A percentile compares a stretch with the other conserved stretches of the same genome.
Conservation (phyloP, 768 basidiomycete genomes). For the Mycena crocata region DNA sequence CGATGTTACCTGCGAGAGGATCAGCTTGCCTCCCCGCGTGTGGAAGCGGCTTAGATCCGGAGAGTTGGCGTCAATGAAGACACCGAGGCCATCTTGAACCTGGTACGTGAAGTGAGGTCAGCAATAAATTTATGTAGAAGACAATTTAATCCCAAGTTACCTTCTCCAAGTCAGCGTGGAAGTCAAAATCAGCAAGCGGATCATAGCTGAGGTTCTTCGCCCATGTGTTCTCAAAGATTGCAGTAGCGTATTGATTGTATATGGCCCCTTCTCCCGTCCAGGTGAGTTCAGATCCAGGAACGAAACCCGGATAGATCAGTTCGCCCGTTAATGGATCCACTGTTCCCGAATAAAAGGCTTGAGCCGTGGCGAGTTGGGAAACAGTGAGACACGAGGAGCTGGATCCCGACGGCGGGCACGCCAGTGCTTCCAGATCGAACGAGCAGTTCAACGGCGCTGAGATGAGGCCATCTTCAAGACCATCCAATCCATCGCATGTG, state of each 20-base stretch:
- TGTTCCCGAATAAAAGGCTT: background rate
- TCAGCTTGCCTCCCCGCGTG: background rate
- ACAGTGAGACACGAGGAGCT: background rate
- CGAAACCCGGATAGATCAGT: background rate
- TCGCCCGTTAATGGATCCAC: background rate
- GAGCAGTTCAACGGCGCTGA: background rate
- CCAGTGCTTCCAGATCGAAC: background rate
- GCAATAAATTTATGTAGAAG: background rate
- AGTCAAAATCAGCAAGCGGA: background rate
- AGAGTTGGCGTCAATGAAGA: background rate
- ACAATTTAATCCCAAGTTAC: background rate
- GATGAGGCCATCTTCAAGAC: background rate
- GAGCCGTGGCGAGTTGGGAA: background rate
- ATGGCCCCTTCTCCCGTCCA: background rate
- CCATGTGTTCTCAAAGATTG: background rate
- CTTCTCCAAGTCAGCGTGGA: background rate
- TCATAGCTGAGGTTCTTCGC: background rate
- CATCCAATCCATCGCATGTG: background rate
- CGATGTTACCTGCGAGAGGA: background rate
- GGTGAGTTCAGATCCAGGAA: background rate
- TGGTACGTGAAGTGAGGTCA: too few relatives aligned
- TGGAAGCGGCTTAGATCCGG: background rate
- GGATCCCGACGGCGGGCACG: background rate
- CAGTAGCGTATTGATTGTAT: background rate
- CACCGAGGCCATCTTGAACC: background rate